phyloP scores from a whole-genome alignment of 2,329 filamentous ascomycete species.

The Hypoxylon rubiginosum region DNA sequence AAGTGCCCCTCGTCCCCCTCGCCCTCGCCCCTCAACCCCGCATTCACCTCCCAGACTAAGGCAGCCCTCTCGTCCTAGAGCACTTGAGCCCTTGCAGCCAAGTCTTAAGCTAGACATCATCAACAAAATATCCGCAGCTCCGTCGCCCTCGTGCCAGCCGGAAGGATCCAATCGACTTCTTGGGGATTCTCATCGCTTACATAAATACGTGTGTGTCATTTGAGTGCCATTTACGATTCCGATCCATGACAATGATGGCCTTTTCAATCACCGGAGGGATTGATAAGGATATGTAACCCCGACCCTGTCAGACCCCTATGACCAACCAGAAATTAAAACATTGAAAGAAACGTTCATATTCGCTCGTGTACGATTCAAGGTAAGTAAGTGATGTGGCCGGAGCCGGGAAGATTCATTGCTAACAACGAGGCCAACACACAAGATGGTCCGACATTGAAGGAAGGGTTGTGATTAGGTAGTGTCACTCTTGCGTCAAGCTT shows the following conservation, averaged over 20 bases:
- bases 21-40: slow-evolving; percentile 38
- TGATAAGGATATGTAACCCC: slow-evolving; percentile 15
- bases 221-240: neutral
- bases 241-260: slow-evolving; percentile 1
- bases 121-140: slow-evolving; percentile 38
- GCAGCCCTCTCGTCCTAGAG: slow-evolving; percentile 33
- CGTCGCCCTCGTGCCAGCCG: slow-evolving; percentile 36
- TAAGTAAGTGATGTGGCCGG: no score
- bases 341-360: no score
- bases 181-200: slow-evolving; percentile 9
- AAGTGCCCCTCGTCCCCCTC: slow-evolving; percentile 4
- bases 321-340: neutral
- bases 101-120: slow-evolving; percentile 35
- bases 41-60: slow-evolving; percentile 28
- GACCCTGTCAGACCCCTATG: slow-evolving; percentile 10
- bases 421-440: neutral
- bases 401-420: neutral
- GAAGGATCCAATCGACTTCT: slow-evolving; percentile 22
- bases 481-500: slow-evolving; percentile 35
- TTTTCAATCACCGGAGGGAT: neutral
- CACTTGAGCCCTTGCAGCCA: no score
- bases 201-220: slow-evolving; percentile 23
- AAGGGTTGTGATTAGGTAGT: slow-evolving; percentile 12
- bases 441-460: neutral
- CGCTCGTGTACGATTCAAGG: no score